These are phyloP conservation scores for Protomyces macrosporus DNA, from an alignment of 1,139 yeast genomes.

Conservation along the genomic window DNA sequence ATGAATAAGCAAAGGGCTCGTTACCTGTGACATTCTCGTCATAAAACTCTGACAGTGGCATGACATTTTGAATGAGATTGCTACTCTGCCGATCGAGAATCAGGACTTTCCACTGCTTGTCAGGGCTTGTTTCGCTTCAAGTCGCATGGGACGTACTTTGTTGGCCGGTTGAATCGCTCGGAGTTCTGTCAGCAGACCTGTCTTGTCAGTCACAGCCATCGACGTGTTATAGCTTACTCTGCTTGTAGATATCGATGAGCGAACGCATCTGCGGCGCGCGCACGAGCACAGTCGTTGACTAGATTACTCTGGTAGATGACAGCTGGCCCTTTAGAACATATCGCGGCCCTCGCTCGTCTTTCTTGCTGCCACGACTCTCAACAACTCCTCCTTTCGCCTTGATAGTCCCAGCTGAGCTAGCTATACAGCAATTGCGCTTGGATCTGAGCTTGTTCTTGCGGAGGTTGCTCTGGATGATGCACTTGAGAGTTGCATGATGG, in stretches of 20 bases:
- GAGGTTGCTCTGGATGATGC: too few species aligned
- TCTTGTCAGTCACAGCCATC: background rate
- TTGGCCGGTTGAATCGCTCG: slow-evolving; percentile 19
- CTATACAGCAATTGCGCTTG: too few species aligned
- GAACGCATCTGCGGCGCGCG: background rate
- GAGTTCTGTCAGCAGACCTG: slow-evolving; percentile 8
- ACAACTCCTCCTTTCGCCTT: too few species aligned
- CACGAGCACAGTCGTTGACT: too few species aligned
- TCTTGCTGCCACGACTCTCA: too few species aligned
- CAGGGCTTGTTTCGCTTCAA: background rate
- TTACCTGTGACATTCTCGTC: slow-evolving; percentile 41
- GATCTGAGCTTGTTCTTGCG: too few species aligned
- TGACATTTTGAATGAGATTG: slow-evolving; percentile 39
- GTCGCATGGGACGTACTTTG: slow-evolving; percentile 3
- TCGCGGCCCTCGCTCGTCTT: too few species aligned
- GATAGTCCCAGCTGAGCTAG: too few species aligned
- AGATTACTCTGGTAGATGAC: too few species aligned
- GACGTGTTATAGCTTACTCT: background rate
- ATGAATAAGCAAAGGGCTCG: background rate
- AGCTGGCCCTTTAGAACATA: too few species aligned
- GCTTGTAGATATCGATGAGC: slow-evolving; percentile 9
- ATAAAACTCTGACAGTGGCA: slow-evolving; percentile 42
- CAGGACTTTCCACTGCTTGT: slow-evolving; percentile 41
- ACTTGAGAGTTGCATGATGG: too few species aligned
- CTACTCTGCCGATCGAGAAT: slow-evolving; percentile 42